Conservation (phyloP, 306 rosid species). For the Hippophae gyantsensis region DNA sequence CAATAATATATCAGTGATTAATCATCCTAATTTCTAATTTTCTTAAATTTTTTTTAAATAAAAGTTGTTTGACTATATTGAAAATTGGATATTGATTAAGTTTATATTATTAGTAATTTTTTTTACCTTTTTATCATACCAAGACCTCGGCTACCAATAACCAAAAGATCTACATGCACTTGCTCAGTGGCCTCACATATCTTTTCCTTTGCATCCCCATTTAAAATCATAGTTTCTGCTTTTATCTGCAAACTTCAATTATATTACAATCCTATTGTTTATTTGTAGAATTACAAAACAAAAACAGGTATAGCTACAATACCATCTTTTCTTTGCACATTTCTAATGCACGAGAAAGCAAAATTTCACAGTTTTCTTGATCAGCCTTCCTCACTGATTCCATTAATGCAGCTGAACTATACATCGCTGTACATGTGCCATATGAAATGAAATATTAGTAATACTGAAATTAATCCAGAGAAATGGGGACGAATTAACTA, state of each 20-base stretch:
- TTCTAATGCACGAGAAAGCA: slow-evolving; percentile 40
- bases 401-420: slow-evolving; percentile 29
- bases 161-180: slow-evolving; percentile 48
- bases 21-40: neutral
- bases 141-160: slow-evolving; percentile 73
- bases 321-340: slow-evolving; percentile 55
- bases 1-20: neutral
- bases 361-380: slow-evolving; percentile 32
- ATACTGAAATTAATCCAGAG: too few species aligned
- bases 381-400: slow-evolving; percentile 60
- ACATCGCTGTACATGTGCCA: slow-evolving; percentile 20
- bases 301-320: neutral
- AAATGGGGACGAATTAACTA: too few species aligned
- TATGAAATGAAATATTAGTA: too few species aligned
- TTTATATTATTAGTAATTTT: too few species aligned
- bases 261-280: neutral
- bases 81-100: neutral
- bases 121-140: slow-evolving; percentile 48
- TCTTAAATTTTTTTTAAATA: neutral
- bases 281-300: neutral
- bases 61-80: neutral
- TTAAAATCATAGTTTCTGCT: slow-evolving; percentile 41
- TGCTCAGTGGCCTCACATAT: slow-evolving; percentile 60
- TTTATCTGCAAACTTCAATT: slow-evolving; percentile 29
- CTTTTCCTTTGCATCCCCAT: slow-evolving; percentile 67